Evolutionary conservation across 176 grass and related monocot genomes (phyloP).

Genomic region (Sorghum bicolor): Sorghum_bicolor_NCBIv3 NC_012879.2:55091001-55091500

Average conservation of each 20-base stretch:
- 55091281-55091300: slow-evolving; percentile 86
- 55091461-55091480: not conserved
- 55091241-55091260: slow-evolving; percentile 58
- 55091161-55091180: slow-evolving; percentile 98
- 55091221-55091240: slow-evolving; percentile 97
- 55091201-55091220: slow-evolving; percentile 85
- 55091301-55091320: slow-evolving; percentile 90
- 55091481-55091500: not conserved
- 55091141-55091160: slow-evolving; percentile 90
- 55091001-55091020: no score
- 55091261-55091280: slow-evolving; percentile 72
- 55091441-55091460: not conserved
- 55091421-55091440: slow-evolving; percentile 57
- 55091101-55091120: no score
- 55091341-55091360: slow-evolving; percentile 92
- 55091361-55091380: slow-evolving; percentile 92
- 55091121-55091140: slow-evolving; percentile 93
- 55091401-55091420: slow-evolving; percentile 83
- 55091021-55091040: no score
- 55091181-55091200: slow-evolving; percentile 76
- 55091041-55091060: no score
- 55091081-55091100: no score
- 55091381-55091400: slow-evolving; percentile 68
- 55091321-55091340: slow-evolving; percentile 69
- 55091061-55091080: no score